Conservation (phyloP, 805 yeast genomes). For the Yueomyces sp. region DNA sequence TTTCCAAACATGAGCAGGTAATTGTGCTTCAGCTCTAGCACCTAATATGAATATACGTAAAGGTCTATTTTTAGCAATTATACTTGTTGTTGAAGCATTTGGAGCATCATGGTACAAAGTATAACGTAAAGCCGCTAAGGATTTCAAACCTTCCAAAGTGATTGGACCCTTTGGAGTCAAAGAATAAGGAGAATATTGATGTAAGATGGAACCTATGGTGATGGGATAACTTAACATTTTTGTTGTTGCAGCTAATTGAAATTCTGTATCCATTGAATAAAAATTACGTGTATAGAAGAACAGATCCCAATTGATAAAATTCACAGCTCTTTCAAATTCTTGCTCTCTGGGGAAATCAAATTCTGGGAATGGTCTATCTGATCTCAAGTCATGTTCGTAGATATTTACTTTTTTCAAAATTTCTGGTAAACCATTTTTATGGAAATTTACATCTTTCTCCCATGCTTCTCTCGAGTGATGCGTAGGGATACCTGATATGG, state of each 20-base stretch:
- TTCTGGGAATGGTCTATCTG: conserved; percentile 91
- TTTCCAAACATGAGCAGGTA: conserved; percentile 93
- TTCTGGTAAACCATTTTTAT: conserved; percentile 50
- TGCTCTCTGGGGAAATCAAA: conserved; percentile 82
- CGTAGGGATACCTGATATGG: conserved; percentile 90
- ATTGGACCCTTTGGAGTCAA: conserved; percentile 76
- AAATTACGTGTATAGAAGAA: conserved; percentile 86
- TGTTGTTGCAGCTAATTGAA: conserved; percentile 88
- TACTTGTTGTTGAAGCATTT: conserved; percentile 22
- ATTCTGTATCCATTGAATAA: conserved; percentile 93
- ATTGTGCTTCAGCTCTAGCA: conserved; percentile 83
- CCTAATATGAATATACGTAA: conserved; percentile 82
- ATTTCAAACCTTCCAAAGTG: conserved; percentile 84
- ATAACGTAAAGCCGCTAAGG: conserved; percentile 84
- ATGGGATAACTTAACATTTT: conserved; percentile 89
- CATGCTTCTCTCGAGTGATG: conserved; percentile 86
- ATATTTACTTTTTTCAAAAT: conserved; percentile 74
- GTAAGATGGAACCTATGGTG: conserved; percentile 73
- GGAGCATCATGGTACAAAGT: conserved; percentile 56
- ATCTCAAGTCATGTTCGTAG: conserved; percentile 87
- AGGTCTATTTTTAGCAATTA: conserved; percentile 66
- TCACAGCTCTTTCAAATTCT: conserved; percentile 60
- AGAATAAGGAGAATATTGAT: conserved; percentile 75
- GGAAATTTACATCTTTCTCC: conserved; percentile 68
- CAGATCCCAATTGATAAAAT: conserved; percentile 81